Evolutionary conservation across 1,139 yeast genomes (phyloP), one percentile per base, ranked within the genome.

Genomic region (Yueomyces sp.): DNA sequence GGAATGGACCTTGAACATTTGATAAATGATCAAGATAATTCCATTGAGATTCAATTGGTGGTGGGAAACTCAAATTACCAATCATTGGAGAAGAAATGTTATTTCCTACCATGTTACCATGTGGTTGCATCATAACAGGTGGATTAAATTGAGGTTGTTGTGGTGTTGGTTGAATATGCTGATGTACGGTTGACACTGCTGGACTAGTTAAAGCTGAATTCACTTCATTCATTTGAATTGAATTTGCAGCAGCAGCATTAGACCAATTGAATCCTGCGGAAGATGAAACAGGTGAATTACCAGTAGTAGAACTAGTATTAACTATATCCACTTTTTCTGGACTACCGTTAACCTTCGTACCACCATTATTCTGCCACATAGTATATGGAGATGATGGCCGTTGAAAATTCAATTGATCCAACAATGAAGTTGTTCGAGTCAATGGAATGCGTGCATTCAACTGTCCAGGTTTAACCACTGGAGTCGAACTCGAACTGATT

Each of bases 1-100:
- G 48, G 42, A 59, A 60, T 2, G 65, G 65, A 4, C 65, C 65
- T 46, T 60, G 64, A 8, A 57, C 41, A n/a, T 50, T 49, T 25
- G 56, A 56, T 36, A 51, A 48, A 8, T 53, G 46, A 46, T 61
- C 65, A 9, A 58, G 39, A 43, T 61, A 61, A 36, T 54, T 54
- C 65, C 65, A 61, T 30, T 54, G 59, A 3, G 64, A 58, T 27
- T 47, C 50, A 11, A 44, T 39, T 3, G 48, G 42, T 19, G 46
- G 42, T 11, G 40, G 38, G 26, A 38, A 26, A 26, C 32, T 41
- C 8, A 42, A 37, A 27, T 36, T 27, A 28, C 12, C 37, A 5
- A 8, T 12, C 4, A 29, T 28, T 19, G 19, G 19, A 19, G 19
- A 19, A 19, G 19, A 19, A 19, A 19, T 19, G 19, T 19, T 19